Evolutionary conservation across 2,329 filamentous ascomycete species (phyloP).

Genomic region (Exophiala viscosa): DNA sequence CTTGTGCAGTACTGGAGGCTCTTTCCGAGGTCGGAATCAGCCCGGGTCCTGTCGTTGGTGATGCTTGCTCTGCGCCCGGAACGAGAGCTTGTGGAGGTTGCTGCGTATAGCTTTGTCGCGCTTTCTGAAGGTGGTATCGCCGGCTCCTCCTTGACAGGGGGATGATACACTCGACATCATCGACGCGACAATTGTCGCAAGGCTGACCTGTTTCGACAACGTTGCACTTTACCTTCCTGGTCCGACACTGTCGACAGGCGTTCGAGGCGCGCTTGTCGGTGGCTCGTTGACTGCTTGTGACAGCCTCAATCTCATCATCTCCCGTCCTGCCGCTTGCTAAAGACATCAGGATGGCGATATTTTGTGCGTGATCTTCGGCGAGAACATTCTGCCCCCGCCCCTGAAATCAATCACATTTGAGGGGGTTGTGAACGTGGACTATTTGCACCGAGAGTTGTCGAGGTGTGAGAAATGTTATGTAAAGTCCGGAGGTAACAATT

Average conservation of each 20-base stretch:
- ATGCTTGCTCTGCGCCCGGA: not conserved
- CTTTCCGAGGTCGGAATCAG: slow-evolving; percentile 37
- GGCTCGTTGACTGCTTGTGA: not conserved
- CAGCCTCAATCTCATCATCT: no score
- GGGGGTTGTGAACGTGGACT: no score
- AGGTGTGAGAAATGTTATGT: no score
- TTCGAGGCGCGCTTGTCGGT: not conserved
- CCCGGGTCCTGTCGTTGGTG: not conserved
- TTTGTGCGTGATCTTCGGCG: no score
- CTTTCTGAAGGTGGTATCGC: not conserved
- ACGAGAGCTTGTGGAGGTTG: not conserved
- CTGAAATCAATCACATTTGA: no score
- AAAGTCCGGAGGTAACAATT: no score
- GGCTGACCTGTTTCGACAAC: not conserved
- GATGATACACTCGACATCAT: not conserved
- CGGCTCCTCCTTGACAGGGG: not conserved
- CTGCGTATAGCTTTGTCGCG: not conserved
- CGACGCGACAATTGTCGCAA: slow-evolving; percentile 3
- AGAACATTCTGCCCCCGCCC: no score
- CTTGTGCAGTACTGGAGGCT: not conserved
- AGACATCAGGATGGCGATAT: no score
- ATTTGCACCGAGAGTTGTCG: no score
- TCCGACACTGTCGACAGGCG: not conserved
- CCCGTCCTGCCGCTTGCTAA: no score
- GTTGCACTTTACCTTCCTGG: slow-evolving; percentile 3